Conservation (phyloP, 2,329 filamentous ascomycete species). For the Xylariomycetidae sp. region DNA sequence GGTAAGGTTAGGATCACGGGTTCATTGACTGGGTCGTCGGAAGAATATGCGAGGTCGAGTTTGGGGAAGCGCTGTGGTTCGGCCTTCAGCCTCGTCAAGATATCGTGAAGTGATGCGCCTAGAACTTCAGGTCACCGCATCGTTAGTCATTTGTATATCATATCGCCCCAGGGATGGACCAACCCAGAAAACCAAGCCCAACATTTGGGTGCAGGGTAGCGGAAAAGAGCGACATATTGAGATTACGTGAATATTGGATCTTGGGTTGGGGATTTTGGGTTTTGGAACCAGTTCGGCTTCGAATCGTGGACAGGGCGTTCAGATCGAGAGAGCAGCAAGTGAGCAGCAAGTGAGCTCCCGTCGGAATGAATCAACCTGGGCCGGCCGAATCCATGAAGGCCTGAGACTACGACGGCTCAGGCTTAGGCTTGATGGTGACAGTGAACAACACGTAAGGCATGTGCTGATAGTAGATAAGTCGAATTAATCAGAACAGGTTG, state of each 20-base stretch:
- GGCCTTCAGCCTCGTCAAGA: slow-evolving; percentile 81
- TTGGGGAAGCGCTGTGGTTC: slow-evolving; percentile 78
- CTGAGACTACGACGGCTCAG: no score
- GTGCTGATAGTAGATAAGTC: no score
- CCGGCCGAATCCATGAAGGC: no score
- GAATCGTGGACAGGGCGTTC: slow-evolving; percentile 3
- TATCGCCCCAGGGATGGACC: slow-evolving; percentile 2
- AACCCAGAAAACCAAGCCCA: slow-evolving; percentile 27
- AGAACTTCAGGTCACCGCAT: slow-evolving; percentile 58
- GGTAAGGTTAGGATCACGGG: slow-evolving; percentile 74
- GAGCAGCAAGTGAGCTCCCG: no score
- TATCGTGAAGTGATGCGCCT: slow-evolving; percentile 85
- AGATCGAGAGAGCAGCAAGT: no score
- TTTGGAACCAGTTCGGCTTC: background rate
- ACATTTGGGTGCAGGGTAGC: slow-evolving; percentile 26
- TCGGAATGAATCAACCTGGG: no score
- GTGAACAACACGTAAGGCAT: no score
- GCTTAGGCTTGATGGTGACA: no score
- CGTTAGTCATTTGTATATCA: slow-evolving; percentile 6
- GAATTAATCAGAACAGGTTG: no score
- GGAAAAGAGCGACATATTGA: slow-evolving; percentile 27
- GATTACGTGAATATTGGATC: no score
- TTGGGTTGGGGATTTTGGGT: no score
- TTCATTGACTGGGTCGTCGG: slow-evolving; percentile 66
- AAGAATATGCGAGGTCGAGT: slow-evolving; percentile 77